These are phyloP conservation scores for Eimeria maxima DNA, from an alignment of 169 alveolate species.

Conservation along the genomic window DNA sequence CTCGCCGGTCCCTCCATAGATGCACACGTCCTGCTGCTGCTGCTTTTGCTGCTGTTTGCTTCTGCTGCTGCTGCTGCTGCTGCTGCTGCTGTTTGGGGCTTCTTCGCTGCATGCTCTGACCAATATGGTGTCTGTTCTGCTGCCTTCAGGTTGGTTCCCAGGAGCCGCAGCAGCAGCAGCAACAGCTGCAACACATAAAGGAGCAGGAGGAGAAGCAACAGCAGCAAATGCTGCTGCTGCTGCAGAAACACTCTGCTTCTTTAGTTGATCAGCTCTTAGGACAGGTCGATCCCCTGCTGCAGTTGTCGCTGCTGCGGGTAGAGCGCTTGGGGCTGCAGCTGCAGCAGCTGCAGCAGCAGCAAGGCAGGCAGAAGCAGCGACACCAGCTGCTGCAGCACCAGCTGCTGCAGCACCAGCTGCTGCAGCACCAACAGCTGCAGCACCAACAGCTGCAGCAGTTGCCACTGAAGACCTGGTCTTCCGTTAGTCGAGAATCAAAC, in stretches of 20 bases:
- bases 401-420: slow-evolving; percentile 18
- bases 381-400: slow-evolving; percentile 35
- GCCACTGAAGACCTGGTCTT: background rate
- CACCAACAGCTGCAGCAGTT: slow-evolving; percentile 23
- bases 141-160: background rate
- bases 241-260: slow-evolving; percentile 43
- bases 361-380: slow-evolving; percentile 44
- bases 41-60: background rate
- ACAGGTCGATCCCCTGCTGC: slow-evolving; percentile 31
- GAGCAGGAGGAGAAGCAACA: background rate
- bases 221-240: slow-evolving; percentile 36
- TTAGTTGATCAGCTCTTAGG: slow-evolving; percentile 22
- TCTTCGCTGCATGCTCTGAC: background rate
- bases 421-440: slow-evolving; percentile 2
- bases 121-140: background rate
- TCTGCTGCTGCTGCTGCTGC: slow-evolving; percentile 5
- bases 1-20: background rate
- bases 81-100: background rate
- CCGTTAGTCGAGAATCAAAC: background rate
- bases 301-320: slow-evolving; percentile 43
- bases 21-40: background rate
- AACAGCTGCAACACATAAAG: background rate
- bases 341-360: slow-evolving; percentile 76
- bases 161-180: background rate
- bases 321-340: slow-evolving; percentile 51